Base-by-base conservation (phyloP, 2,329 filamentous ascomycete species). In the Pleoardoris graminearum region DNA sequence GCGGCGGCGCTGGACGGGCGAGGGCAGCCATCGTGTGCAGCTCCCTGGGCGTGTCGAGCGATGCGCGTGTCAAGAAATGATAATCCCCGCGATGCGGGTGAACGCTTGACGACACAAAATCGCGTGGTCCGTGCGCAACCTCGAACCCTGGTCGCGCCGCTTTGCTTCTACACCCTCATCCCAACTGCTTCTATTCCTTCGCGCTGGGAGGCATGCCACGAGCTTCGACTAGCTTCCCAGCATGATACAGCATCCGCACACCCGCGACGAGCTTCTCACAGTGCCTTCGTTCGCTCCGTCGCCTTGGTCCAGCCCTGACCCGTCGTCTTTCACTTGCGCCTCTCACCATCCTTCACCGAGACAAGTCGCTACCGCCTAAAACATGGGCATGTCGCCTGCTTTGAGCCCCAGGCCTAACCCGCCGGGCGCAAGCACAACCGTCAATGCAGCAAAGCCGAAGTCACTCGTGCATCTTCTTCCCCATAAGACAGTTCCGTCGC, bases 391-490 rank as follows among this genome's bases (percentile, higher is more conserved):
- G 48, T 67, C 67, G 7, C 64, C 66, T 12, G 61, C 57, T 30
- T 51, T 69, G 30, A 69, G 67, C 53, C 67, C 67, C 10, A 55
- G 61, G 51, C 65, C 65, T 12, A 66, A 66, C 42, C 57, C 57
- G 37, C 60, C 63, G 38, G 65, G 61, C 48, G 16, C 59, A 7
- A 52, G 50, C 21, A 35, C 46, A 1, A 50, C 48, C 4, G 38
- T 55, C 4, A 53, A 51, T 23, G 56, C 59, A 29, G 55, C 58
- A 44, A 71, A 68, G 51, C 58, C 67, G 7, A 71, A 70, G 58
- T 62, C 64, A 1, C 69, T 73, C 48, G 68, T 70, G 17, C 41
- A 44, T 3, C 61, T 72, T 29, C 61, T 70, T 46, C 67, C 64
- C 32, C 53, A 62, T 45, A 62, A 48, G 32, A 57, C 60, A 39